These are phyloP conservation scores for Pyronema omphalodes DNA, from an alignment of 495 filamentous ascomycete genomes.

Conservation along the genomic window DNA sequence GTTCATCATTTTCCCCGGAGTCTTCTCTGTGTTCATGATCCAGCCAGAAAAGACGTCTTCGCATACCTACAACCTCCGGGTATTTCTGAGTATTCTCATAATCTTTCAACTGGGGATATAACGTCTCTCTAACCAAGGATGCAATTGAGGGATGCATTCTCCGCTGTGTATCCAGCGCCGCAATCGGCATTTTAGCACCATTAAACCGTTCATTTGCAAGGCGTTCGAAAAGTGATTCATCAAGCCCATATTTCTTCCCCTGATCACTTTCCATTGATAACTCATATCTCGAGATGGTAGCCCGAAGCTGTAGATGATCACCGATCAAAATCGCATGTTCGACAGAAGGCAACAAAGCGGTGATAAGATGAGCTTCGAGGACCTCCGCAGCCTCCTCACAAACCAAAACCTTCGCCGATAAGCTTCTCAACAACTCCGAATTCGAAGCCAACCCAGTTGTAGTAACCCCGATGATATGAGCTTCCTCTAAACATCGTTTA, in stretches of 20 bases:
- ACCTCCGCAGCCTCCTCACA: slow-evolving; percentile 70
- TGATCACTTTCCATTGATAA: slow-evolving; percentile 38
- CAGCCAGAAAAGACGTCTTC: slow-evolving; percentile 52
- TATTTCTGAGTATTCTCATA: slow-evolving; percentile 32
- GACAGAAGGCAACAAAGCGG: slow-evolving; percentile 47
- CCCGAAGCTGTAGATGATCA: slow-evolving; percentile 56
- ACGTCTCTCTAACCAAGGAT: slow-evolving; percentile 36
- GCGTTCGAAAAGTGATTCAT: slow-evolving; percentile 52
- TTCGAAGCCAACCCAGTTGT: slow-evolving; percentile 56
- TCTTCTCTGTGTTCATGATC: slow-evolving; percentile 45
- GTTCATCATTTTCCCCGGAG: slow-evolving; percentile 23
- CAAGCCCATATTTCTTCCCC: slow-evolving; percentile 40
- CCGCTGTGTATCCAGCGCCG: slow-evolving; percentile 44
- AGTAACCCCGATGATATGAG: slow-evolving; percentile 54
- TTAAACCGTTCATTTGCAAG: slow-evolving; percentile 32
- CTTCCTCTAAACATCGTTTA: slow-evolving; percentile 33
- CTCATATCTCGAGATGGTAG: slow-evolving; percentile 47
- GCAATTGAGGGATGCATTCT: slow-evolving; percentile 63
- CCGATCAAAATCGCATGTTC: slow-evolving; percentile 63
- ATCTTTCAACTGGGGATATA: slow-evolving; percentile 50
- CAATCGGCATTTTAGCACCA: slow-evolving; percentile 33
- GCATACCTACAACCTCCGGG: slow-evolving; percentile 47
- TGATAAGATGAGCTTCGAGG: slow-evolving; percentile 50
- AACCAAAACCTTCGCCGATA: slow-evolving; percentile 49
- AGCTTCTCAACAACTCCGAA: slow-evolving; percentile 38